Evolutionary conservation across 169 alveolate genomes (phyloP).

Genomic region (Cryptosporidium bovis): DNA sequence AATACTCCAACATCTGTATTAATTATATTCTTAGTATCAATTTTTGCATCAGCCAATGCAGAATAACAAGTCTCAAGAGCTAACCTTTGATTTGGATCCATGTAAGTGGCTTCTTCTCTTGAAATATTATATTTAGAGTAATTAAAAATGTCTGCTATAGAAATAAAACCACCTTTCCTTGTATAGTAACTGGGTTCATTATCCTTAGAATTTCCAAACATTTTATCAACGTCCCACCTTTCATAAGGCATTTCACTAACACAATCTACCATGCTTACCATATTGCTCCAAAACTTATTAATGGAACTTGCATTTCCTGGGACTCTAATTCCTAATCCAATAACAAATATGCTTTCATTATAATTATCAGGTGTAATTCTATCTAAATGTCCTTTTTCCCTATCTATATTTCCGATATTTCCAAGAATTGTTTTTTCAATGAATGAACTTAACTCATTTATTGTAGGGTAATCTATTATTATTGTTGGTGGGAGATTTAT

Average conservation of each 20-base stretch:
- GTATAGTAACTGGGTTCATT: slow-evolving; percentile 39
- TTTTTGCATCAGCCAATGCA: slow-evolving; percentile 61
- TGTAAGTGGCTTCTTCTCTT: slow-evolving; percentile 55
- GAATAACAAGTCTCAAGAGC: slow-evolving; percentile 55
- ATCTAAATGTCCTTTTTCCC: not conserved
- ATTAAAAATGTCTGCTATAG: slow-evolving; percentile 49
- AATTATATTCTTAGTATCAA: slow-evolving; percentile 4
- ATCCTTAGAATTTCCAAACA: slow-evolving; percentile 23
- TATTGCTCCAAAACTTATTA: slow-evolving; percentile 71
- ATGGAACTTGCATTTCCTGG: slow-evolving; percentile 75
- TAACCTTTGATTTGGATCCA: slow-evolving; percentile 70
- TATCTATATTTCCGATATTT: not conserved
- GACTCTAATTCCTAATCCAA: slow-evolving; percentile 77
- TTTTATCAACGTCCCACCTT: slow-evolving; percentile 75
- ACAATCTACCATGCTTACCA: slow-evolving; percentile 71
- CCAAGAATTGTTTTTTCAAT: slow-evolving; percentile 49
- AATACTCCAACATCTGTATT: slow-evolving; percentile 57
- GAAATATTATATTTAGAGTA: slow-evolving; percentile 59
- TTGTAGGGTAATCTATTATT: slow-evolving; percentile 79
- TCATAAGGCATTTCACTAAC: slow-evolving; percentile 77
- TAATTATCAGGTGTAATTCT: not conserved
- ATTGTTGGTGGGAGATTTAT: slow-evolving; percentile 77
- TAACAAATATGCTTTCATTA: slow-evolving; percentile 63
- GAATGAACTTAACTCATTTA: slow-evolving; percentile 70
- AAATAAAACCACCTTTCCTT: slow-evolving; percentile 68